Conservation (phyloP, 805 yeast genomes). For the Sugiyamaella smithiae region DNA sequence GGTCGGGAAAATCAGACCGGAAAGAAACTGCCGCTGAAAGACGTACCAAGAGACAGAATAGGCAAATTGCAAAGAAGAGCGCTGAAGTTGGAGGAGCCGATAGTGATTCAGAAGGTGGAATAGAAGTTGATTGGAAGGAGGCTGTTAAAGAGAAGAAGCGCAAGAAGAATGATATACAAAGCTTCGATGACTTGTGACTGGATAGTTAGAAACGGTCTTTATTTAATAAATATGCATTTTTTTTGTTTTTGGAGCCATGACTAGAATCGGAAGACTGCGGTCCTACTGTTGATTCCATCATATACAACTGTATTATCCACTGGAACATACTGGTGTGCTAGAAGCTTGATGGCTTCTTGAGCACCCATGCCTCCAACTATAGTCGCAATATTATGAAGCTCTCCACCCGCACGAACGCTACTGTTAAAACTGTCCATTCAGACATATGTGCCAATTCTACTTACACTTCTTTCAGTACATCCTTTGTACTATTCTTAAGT, state of each 20-base stretch:
- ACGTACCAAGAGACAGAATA: slow-evolving; percentile 63
- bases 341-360: slow-evolving; percentile 74
- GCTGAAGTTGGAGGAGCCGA: slow-evolving; percentile 45
- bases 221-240: not conserved
- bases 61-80: slow-evolving; percentile 53
- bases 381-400: slow-evolving; percentile 59
- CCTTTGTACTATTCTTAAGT: too few species aligned
- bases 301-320: slow-evolving; percentile 65
- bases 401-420: slow-evolving; percentile 33
- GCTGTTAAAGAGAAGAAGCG: slow-evolving; percentile 60
- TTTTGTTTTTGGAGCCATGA: not conserved
- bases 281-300: slow-evolving; percentile 64
- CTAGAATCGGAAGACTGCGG: slow-evolving; percentile 10
- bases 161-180: slow-evolving; percentile 44
- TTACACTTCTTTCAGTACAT: slow-evolving; percentile 47
- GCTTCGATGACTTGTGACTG: slow-evolving; percentile 28
- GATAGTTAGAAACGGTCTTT: not conserved
- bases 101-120: slow-evolving; percentile 39
- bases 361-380: slow-evolving; percentile 81
- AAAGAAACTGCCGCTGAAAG: slow-evolving; percentile 63
- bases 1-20: slow-evolving; percentile 70
- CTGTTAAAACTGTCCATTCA: slow-evolving; percentile 13
- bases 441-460: not conserved
- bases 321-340: slow-evolving; percentile 81
- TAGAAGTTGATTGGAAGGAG: slow-evolving; percentile 84